Evolutionary conservation across 2,329 filamentous ascomycete genomes (phyloP).

Genomic region (Stemphylium lycopersici): DNA sequence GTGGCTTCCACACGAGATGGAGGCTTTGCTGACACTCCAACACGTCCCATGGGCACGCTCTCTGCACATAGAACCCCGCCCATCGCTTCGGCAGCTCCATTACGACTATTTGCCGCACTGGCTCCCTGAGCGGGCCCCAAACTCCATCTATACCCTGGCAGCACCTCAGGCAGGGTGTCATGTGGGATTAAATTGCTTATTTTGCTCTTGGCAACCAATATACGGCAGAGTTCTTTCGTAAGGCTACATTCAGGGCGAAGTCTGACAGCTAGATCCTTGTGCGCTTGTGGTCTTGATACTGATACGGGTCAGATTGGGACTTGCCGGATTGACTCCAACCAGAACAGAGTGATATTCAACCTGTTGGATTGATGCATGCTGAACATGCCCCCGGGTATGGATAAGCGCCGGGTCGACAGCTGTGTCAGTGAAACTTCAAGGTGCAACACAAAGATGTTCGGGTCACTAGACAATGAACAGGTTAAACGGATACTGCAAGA

Average conservation of each 20-base stretch:
- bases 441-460: slow-evolving; percentile 18
- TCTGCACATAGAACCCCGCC: not conserved
- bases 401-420: not conserved
- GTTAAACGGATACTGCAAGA: slow-evolving; percentile 14
- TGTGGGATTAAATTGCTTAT: not conserved
- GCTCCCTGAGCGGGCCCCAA: not conserved
- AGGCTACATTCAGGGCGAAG: not conserved
- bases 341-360: not conserved
- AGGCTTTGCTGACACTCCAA: not conserved
- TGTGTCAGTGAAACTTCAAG: slow-evolving; percentile 12
- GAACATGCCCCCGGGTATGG: not conserved
- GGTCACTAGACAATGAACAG: slow-evolving; percentile 8
- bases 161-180: not conserved
- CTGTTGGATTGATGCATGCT: not conserved
- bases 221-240: not conserved
- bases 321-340: not conserved
- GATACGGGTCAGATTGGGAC: not conserved
- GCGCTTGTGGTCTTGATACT: too few relatives aligned
- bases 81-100: not conserved
- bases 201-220: not conserved
- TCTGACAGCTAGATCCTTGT: not conserved
- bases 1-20: not conserved
- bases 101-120: not conserved
- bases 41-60: not conserved
- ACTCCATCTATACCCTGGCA: not conserved